Base-by-base conservation (phyloP, 228 moss, liverwort and hornwort species). In the Sphagnum fallax region DNA sequence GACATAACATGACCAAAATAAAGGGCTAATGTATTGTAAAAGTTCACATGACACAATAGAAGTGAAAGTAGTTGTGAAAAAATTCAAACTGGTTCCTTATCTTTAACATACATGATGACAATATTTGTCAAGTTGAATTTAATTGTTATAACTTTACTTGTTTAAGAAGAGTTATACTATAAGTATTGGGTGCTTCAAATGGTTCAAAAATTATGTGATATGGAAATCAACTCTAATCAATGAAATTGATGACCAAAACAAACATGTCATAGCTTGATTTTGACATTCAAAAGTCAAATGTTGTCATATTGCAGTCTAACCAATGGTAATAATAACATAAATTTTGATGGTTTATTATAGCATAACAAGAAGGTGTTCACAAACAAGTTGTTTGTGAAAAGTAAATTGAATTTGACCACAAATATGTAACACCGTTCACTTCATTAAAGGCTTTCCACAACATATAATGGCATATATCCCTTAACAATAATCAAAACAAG, bases 231-330 rank as follows among this genome's bases (percentile, higher is more conserved):
- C 72, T 71, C 55, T 77, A 77, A 60, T 86, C 74, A 16, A 86
- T 79, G 75, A 82, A 86, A 53, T 80, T 86, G 49, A 82, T 61
- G 51, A 86, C 80, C 58, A 86, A 75, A 58, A 82, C 82, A 66
- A 77, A 86, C 49, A 65, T 67, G 58, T 59, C 61, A 75, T 79
- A 69, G 73, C 71, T 79, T 5, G 80, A 3, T 4, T 12, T 55
- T 55, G 4, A 55, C 55, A 55, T 55, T 12, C 4, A 55, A 0
- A 55, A 55, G 62, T 62, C 62, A 62, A 62, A 62, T 10, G 12
- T 10, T 6, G 62, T 10, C 62, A 6, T 15, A 16, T 10, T 62
- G 18, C 12, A 62, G 0, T 1, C 1, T 7, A n/a, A 6, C 7
- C 62, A 10, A 62, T 62, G 62, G 62, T 15, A 62, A 6, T 0